Conservation (phyloP, 2,329 filamentous ascomycete genomes). For the Lachnellula cervina region DNA sequence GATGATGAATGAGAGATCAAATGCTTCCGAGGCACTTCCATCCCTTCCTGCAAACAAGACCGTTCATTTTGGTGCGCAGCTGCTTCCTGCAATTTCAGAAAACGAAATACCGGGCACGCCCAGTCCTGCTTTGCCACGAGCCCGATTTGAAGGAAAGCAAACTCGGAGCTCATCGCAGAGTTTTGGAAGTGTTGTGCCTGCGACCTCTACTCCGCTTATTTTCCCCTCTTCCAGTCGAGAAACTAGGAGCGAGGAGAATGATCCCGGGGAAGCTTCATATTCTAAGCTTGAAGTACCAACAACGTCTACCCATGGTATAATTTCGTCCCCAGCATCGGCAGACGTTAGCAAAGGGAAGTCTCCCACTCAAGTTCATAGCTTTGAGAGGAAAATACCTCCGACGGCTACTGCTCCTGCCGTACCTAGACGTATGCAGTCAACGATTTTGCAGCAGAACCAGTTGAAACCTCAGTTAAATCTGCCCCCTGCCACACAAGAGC, state of each 20-base stretch:
- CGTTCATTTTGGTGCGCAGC: too few relatives aligned
- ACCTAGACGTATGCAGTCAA: not conserved
- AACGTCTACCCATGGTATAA: not conserved
- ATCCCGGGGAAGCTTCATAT: not conserved
- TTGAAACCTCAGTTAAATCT: not conserved
- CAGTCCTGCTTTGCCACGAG: not conserved
- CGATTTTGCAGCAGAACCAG: not conserved
- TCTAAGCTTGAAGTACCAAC: not conserved
- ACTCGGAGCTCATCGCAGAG: not conserved
- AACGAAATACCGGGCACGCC: not conserved
- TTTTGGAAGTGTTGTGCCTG: not conserved
- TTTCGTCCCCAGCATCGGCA: not conserved
- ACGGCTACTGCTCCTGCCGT: not conserved
- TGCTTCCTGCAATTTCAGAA: not conserved
- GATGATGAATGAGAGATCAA: not conserved
- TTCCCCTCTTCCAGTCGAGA: not conserved
- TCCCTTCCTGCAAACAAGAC: not conserved
- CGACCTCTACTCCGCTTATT: not conserved
- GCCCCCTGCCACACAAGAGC: conserved; percentile 9
- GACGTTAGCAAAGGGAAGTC: not conserved
- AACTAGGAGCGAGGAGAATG: not conserved
- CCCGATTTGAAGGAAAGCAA: not conserved
- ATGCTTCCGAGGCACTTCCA: not conserved
- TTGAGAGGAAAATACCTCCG: not conserved
- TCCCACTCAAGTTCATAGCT: not conserved